A percentile compares a stretch with the other conserved stretches of the same genome.
phyloP scores from a whole-genome alignment of 2,329 filamentous ascomycete genomes.

The Aureobasidium sp. region DNA sequence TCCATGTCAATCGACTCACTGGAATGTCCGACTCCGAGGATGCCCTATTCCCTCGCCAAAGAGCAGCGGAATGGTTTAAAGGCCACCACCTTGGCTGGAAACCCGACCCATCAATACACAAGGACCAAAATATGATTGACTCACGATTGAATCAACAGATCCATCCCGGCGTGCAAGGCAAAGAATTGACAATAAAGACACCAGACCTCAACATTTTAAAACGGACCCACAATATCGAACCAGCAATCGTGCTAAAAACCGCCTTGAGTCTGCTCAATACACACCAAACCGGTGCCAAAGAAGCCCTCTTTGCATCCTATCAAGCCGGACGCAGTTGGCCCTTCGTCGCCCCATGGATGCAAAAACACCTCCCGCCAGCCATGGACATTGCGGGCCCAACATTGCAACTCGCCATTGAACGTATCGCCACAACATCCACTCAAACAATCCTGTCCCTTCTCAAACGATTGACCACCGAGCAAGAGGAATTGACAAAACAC shows the following conservation, averaged over 20 bases:
- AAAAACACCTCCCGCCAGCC: conserved; percentile 9
- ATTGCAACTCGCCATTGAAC: background rate
- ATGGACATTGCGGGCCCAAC: conserved; percentile 20
- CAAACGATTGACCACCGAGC: background rate
- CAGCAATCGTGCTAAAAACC: conserved; percentile 31
- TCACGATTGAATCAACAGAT: conserved; percentile 22
- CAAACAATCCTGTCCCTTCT: background rate
- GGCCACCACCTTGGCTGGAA: conserved; percentile 27
- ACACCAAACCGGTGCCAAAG: conserved; percentile 25
- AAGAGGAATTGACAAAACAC: background rate
- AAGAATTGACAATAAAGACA: conserved; percentile 25
- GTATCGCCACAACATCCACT: background rate
- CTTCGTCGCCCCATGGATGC: conserved; percentile 20
- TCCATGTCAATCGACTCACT: conserved; percentile 12
- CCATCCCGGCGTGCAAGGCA: conserved; percentile 26
- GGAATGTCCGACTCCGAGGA: background rate
- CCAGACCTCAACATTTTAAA: conserved; percentile 23
- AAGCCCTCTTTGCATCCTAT: conserved; percentile 29
- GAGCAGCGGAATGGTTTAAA: conserved; percentile 29
- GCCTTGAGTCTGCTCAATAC: conserved; percentile 29
- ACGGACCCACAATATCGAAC: conserved; percentile 26
- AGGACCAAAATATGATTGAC: conserved; percentile 2
- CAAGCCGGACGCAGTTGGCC: conserved; percentile 31
- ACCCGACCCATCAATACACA: conserved; percentile 23
- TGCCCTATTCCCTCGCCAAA: conserved; percentile 26